Evolutionary conservation across 805 yeast genomes (phyloP).

Genomic region (Teunomyces barrocoloradensis): DNA sequence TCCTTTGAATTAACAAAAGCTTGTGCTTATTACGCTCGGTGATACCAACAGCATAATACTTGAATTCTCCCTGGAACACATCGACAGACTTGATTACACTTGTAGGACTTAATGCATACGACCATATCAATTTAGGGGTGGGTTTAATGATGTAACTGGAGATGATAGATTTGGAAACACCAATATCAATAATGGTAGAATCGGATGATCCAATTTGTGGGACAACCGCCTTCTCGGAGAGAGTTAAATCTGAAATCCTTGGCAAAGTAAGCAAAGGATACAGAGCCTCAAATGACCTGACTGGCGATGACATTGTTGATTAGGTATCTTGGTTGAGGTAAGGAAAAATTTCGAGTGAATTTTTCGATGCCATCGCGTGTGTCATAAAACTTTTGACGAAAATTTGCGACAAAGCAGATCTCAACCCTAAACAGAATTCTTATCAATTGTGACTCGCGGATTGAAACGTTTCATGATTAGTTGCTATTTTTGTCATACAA

Average conservation of each 20-base stretch:
- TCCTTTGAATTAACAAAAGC: conserved; percentile 20
- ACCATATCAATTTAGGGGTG: conserved; percentile 57
- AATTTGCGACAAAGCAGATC: background rate
- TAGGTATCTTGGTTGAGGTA: background rate
- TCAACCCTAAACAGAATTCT: background rate
- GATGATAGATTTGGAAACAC: conserved; percentile 52
- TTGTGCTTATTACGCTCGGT: conserved; percentile 34
- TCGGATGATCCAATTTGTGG: conserved; percentile 20
- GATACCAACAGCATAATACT: conserved; percentile 38
- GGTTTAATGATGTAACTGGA: conserved; percentile 53
- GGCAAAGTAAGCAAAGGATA: conserved; percentile 34
- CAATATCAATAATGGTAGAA: conserved; percentile 43
- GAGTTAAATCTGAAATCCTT: conserved; percentile 27
- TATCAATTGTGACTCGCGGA: background rate
- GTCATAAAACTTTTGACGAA: background rate
- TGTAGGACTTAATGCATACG: conserved; percentile 50
- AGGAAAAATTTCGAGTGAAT: conserved; percentile 2
- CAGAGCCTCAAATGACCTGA: conserved; percentile 24
- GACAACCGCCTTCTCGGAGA: conserved; percentile 22
- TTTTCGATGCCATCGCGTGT: conserved; percentile 6
- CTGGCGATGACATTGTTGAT: conserved; percentile 1
- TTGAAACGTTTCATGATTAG: too few relatives aligned
- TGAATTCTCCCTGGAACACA: conserved; percentile 10
- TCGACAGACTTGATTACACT: conserved; percentile 44
- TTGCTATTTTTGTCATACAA: background rate